Conservation (phyloP, 306 rosid species). For the Glycyrrhiza uralensis region DNA sequence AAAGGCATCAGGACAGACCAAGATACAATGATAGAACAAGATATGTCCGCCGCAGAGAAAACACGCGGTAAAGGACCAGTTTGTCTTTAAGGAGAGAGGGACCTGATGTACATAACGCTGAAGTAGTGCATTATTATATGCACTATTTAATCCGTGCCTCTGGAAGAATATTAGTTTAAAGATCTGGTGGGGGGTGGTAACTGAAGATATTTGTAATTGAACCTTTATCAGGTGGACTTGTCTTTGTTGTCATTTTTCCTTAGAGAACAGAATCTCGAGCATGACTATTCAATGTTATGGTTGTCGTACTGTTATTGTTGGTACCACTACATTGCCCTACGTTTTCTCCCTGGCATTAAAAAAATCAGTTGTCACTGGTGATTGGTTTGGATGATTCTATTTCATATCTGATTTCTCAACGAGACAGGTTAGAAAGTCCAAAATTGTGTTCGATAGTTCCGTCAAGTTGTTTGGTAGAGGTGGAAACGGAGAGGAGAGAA, state of each 20-base stretch:
- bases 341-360: neutral
- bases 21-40: conserved; percentile 88
- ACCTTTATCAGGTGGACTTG: neutral
- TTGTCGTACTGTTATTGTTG: neutral
- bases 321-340: neutral
- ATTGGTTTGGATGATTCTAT: neutral
- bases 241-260: neutral
- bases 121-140: conserved; percentile 31
- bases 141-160: conserved; percentile 4
- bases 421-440: neutral
- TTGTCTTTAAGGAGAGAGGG: neutral
- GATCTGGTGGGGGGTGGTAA: neutral
- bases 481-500: no score
- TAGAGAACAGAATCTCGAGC: neutral
- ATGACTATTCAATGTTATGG: conserved; percentile 2
- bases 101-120: conserved; percentile 25
- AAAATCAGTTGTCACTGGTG: no score
- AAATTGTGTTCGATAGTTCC: neutral
- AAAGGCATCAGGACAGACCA: conserved; percentile 82
- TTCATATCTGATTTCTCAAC: neutral
- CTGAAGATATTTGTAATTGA: neutral
- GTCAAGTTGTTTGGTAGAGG: no score
- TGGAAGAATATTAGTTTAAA: neutral
- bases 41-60: conserved; percentile 70
- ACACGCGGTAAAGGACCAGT: conserved; percentile 42